Evolutionary conservation across 2,329 filamentous ascomycete species (phyloP).

Genomic region (Monilinia vaccinii-corymbosi): DNA sequence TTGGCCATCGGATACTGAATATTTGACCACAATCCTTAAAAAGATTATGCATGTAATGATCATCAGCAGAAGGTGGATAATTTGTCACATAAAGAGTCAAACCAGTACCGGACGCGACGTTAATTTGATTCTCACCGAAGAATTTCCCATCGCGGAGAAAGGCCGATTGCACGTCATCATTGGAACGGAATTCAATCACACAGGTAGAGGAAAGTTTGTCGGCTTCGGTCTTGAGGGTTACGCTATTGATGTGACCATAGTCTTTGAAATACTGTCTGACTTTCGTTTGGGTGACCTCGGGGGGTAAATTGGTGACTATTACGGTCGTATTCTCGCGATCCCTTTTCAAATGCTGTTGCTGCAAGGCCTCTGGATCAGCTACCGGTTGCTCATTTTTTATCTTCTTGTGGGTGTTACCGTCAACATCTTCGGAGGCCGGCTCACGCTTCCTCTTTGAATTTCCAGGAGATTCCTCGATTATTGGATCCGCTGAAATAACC

Average conservation of each 20-base stretch:
- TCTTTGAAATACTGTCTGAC: constrained; percentile 86
- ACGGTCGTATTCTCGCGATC: constrained; percentile 88
- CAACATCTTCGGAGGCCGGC: constrained; percentile 39
- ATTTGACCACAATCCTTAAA: constrained; percentile 74
- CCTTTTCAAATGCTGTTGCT: constrained; percentile 49
- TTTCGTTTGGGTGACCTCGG: constrained; percentile 58
- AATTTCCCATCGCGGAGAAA: constrained; percentile 73
- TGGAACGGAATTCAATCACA: constrained; percentile 74
- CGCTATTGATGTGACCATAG: constrained; percentile 73
- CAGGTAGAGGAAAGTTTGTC: constrained; percentile 56
- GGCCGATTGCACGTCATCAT: constrained; percentile 74
- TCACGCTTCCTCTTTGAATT: constrained; percentile 67
- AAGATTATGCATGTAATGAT: constrained; percentile 56
- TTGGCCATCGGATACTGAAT: constrained; percentile 79
- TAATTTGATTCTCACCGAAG: constrained; percentile 63
- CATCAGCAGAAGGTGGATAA: constrained; percentile 70
- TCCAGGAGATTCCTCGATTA: constrained; percentile 18
- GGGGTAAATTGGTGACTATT: constrained; percentile 68
- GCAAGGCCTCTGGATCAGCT: constrained; percentile 30
- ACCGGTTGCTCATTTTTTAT: constrained; percentile 36
- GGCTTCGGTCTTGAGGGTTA: constrained; percentile 57
- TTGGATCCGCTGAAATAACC: constrained; percentile 25
- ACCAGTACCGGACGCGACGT: constrained; percentile 64
- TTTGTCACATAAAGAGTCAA: constrained; percentile 87
- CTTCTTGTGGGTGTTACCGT: constrained; percentile 56